phyloP scores from a whole-genome alignment of 176 grass and related monocot species.

The Melocanna baccifera region DNA sequence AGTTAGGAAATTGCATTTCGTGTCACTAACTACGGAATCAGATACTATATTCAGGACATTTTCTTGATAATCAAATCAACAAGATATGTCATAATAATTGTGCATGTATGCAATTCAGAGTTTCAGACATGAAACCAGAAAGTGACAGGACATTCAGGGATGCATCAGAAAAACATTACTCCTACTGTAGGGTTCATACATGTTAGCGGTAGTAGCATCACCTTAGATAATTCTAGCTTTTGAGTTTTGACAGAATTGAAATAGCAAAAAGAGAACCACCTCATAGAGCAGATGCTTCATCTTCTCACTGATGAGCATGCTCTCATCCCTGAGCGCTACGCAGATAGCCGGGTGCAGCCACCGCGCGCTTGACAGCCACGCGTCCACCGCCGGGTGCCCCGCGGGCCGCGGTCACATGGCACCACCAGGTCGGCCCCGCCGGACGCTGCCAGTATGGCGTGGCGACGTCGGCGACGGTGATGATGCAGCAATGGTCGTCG shows the following conservation, averaged over 20 bases:
- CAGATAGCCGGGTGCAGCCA: slow-evolving; percentile 59
- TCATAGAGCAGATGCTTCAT: slow-evolving; percentile 71
- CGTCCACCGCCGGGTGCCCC: slow-evolving; percentile 38
- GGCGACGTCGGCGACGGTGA: slow-evolving; percentile 55
- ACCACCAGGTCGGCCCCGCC: slow-evolving; percentile 64
- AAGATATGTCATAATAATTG: background rate
- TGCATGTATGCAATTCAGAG: background rate
- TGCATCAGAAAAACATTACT: background rate
- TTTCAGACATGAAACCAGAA: background rate
- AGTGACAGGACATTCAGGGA: background rate
- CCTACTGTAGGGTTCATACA: background rate
- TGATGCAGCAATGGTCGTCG: slow-evolving; percentile 13
- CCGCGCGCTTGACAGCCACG: slow-evolving; percentile 38
- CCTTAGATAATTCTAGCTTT: background rate
- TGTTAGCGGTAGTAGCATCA: background rate
- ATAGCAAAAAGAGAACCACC: background rate
- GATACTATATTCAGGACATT: background rate
- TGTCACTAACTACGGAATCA: too few relatives aligned
- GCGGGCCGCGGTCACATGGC: slow-evolving; percentile 42
- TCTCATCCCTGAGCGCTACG: slow-evolving; percentile 57
- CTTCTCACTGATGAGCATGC: slow-evolving; percentile 50
- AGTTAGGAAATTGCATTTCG: background rate
- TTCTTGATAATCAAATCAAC: background rate
- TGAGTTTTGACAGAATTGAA: background rate
- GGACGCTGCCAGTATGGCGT: slow-evolving; percentile 48